Percentiles rank a stretch among this genome's conserved stretches.
These are phyloP conservation scores for Suaeda aralocaspica DNA, from an alignment of 148 eudicot genomes.

Conservation along the genomic window DNA sequence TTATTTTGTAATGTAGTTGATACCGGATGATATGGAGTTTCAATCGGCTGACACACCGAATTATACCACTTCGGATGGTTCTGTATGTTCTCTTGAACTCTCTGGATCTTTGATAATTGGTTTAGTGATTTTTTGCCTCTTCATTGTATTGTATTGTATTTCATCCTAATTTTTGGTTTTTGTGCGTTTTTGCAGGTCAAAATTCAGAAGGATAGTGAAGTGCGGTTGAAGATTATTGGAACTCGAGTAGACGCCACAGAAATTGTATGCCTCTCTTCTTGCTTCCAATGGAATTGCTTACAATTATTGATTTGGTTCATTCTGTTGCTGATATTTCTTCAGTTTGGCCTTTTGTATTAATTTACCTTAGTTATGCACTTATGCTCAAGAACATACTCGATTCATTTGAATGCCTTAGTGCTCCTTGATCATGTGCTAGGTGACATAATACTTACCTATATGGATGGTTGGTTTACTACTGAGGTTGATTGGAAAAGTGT, in stretches of 20 bases:
- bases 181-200: slow-evolving; percentile 52
- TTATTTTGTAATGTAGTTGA: slow-evolving; percentile 40
- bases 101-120: slow-evolving; percentile 9
- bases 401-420: no score
- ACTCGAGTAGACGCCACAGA: slow-evolving; percentile 98
- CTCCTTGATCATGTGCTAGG: no score
- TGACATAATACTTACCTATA: no score
- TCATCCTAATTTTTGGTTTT: slow-evolving; percentile 5
- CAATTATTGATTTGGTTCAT: background rate
- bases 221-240: slow-evolving; percentile 87
- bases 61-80: slow-evolving; percentile 90
- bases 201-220: slow-evolving; percentile 93
- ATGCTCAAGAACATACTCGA: no score
- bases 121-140: background rate
- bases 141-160: background rate
- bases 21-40: slow-evolving; percentile 99
- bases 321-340: background rate
- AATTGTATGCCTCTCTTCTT: slow-evolving; percentile 49
- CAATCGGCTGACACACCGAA: slow-evolving; percentile 89
- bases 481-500: no score
- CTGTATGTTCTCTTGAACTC: slow-evolving; percentile 46
- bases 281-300: background rate
- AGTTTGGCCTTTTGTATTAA: background rate
- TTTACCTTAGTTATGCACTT: background rate
- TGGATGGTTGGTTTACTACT: no score